A percentile compares a stretch with the other conserved stretches of the same genome.
These are phyloP conservation scores for Corymbia maculata DNA, from an alignment of 345 rosid species.

Conservation along the genomic window DNA sequence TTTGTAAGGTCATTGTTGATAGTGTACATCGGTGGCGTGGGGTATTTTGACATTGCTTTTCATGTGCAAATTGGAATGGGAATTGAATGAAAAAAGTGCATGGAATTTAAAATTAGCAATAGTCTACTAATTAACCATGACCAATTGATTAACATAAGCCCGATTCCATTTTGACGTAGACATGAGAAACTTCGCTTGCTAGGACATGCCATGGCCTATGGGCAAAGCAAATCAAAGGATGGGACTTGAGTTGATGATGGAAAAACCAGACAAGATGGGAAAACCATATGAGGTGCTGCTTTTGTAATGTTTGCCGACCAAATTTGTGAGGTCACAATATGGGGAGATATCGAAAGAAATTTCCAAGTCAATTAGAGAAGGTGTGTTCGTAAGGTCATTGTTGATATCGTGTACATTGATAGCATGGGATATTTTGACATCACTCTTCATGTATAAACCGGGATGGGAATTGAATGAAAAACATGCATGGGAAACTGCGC, in stretches of 20 bases:
- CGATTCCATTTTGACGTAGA: not conserved
- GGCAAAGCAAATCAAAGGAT: not conserved
- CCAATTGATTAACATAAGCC: not conserved
- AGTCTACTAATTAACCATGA: not conserved
- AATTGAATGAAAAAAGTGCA: too few species aligned
- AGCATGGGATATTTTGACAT: not conserved
- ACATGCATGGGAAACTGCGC: not conserved
- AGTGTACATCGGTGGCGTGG: too few species aligned
- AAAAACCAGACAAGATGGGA: not conserved
- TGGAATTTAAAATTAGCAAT: too few species aligned
- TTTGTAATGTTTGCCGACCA: not conserved
- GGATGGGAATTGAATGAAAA: not conserved
- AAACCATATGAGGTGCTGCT: not conserved
- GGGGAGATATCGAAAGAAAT: not conserved
- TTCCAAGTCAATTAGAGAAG: not conserved
- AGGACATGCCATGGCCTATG: not conserved
- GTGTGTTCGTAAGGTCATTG: not conserved
- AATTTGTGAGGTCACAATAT: not conserved
- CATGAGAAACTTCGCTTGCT: not conserved
- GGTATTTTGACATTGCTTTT: too few species aligned
- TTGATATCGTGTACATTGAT: not conserved
- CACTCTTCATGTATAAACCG: not conserved
- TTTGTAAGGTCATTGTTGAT: too few species aligned
- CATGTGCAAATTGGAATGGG: too few species aligned
- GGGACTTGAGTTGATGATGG: not conserved